Conservation (phyloP, 2,329 filamentous ascomycete species). For the Huntiella savannae region DNA sequence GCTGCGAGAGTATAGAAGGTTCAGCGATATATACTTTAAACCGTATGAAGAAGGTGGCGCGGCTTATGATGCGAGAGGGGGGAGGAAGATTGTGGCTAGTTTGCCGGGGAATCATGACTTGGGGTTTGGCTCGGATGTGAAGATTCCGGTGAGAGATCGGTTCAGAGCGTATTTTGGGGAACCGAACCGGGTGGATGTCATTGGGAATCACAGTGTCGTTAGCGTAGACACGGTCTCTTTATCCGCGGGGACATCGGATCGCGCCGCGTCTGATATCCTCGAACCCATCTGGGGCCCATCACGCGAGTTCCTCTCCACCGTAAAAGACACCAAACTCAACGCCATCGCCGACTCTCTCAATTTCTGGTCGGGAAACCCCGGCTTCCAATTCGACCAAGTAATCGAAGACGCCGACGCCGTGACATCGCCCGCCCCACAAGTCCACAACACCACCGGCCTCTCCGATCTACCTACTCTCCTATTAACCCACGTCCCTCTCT, state of each 20-base stretch:
- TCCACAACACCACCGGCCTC: slow-evolving; percentile 23
- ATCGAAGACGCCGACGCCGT: slow-evolving; percentile 10
- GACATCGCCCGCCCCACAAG: not conserved
- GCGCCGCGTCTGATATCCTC: slow-evolving; percentile 32
- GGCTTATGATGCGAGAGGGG: slow-evolving; percentile 39
- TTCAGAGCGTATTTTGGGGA: slow-evolving; percentile 83
- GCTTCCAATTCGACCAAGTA: slow-evolving; percentile 23
- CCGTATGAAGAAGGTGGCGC: slow-evolving; percentile 29
- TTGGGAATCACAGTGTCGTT: slow-evolving; percentile 91
- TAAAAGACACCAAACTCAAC: slow-evolving; percentile 45
- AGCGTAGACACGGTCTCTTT: slow-evolving; percentile 78
- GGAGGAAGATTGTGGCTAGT: slow-evolving; percentile 63
- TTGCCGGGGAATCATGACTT: slow-evolving; percentile 90
- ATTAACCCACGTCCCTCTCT: slow-evolving; percentile 80
- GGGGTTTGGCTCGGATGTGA: slow-evolving; percentile 73
- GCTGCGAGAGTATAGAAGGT: slow-evolving; percentile 70
- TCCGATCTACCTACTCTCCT: slow-evolving; percentile 69
- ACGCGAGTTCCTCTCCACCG: slow-evolving; percentile 52
- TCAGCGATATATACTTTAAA: slow-evolving; percentile 62
- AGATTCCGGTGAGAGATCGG: slow-evolving; percentile 58
- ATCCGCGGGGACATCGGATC: slow-evolving; percentile 45
- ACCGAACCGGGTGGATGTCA: slow-evolving; percentile 72
- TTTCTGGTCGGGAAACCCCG: slow-evolving; percentile 35
- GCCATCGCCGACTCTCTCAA: slow-evolving; percentile 51
- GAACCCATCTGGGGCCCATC: slow-evolving; percentile 55